Evolutionary conservation across 148 eudicot species (phyloP).

Genomic region (Persicaria tinctoria): DNA sequence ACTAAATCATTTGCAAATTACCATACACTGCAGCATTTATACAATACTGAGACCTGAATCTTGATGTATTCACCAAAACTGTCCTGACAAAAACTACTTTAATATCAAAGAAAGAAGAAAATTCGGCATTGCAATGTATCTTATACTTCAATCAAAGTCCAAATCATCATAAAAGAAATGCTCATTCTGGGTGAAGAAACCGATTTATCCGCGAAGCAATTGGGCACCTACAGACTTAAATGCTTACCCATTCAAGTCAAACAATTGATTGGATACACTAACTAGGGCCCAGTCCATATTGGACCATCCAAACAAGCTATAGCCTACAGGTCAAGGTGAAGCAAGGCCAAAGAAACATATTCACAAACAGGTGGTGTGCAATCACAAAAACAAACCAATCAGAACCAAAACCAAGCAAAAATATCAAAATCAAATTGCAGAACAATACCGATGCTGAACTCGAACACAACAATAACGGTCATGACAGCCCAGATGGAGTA

Average conservation of each 20-base stretch:
- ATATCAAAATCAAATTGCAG: background rate
- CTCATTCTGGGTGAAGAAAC: background rate
- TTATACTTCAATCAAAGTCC: background rate
- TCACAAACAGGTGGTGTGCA: conserved; percentile 10
- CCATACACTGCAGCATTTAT: background rate
- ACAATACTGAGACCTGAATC: background rate
- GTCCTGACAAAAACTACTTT: background rate
- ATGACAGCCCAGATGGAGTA: conserved; percentile 61
- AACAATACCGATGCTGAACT: conserved; percentile 51
- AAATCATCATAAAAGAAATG: background rate
- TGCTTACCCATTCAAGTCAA: background rate
- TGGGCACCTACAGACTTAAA: background rate
- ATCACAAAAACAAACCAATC: background rate
- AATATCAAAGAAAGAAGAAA: background rate
- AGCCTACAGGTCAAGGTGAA: background rate
- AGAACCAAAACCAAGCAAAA: background rate
- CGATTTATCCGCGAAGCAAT: background rate
- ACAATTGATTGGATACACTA: background rate
- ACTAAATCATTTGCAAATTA: background rate
- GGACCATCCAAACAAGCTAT: too few species aligned
- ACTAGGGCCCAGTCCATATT: too few species aligned
- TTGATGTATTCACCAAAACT: background rate
- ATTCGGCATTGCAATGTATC: background rate
- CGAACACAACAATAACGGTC: conserved; percentile 58
- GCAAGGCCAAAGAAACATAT: background rate